Evolutionary conservation across 352 stramenopile species (phyloP), one percentile per base, ranked within the genome.

Genomic region (Blastocystis sp.): DNA sequence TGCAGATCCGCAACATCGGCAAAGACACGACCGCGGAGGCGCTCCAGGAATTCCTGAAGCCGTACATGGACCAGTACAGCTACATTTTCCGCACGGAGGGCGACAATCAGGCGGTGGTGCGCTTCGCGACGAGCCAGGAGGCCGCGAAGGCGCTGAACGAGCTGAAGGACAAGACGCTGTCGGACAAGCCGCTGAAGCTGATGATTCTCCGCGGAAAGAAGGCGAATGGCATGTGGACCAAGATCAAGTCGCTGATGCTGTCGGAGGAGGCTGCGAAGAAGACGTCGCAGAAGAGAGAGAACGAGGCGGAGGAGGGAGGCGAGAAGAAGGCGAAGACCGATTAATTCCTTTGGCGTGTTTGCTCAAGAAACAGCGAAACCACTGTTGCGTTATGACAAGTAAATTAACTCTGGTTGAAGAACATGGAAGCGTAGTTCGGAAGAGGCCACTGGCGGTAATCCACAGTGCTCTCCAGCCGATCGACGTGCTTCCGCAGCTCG

Each of bases 361-460:
- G 64, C 53, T 74, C 52, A n/a, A 38, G 10, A 28, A n/a, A 34
- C 7, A 66, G 5, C 11, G 1, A 66, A 66, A n/a, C 14, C 14
- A 66, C 11, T 38, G 14, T 21, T 38, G 10, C 34, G 60, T 14
- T 38, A 66, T 2, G n/a, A 66, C 11, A 11, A 34, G n/a, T 3
- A 38, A n/a, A 66, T 66, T 78, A 87, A 77, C 62, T 77, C 43
- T 87, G 77, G 2, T 90, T 66, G 45, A 90, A 90, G 53, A 90
- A 76, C 61, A 90, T 89, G 21, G 89, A 28, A 41, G 89, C 53
- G 77, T 90, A 90, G n/a, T 67, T 88, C 34, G 89, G 89, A 38
- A 89, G 74, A 4, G 89, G 89, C 89, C 89, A 90, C 34, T 87
- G 40, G 10, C 38, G 59, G 43, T 71, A 76, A 23, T 76, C 61